These are phyloP conservation scores for Parasarocladium wereldwijsianum DNA, from an alignment of 2,329 filamentous ascomycete genomes.

Conservation along the genomic window DNA sequence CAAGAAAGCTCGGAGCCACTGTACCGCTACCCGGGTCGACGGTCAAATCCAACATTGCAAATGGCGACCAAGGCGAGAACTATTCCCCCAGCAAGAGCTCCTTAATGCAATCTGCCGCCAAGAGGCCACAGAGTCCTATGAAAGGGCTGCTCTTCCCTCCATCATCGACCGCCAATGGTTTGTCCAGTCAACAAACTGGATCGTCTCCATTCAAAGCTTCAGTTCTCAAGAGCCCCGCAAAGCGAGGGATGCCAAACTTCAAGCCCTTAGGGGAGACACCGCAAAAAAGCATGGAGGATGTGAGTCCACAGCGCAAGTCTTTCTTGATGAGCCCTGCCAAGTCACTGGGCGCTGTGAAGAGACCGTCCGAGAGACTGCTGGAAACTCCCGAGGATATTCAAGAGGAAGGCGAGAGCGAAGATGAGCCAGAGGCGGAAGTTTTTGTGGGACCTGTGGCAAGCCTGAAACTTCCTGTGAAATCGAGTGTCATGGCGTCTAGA, in stretches of 20 bases:
- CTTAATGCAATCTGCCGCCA: slow-evolving; percentile 34
- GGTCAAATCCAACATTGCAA: slow-evolving; percentile 12
- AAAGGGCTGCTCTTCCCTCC: slow-evolving; percentile 22
- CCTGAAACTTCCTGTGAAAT: slow-evolving; percentile 28
- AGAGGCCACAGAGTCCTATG: slow-evolving; percentile 30
- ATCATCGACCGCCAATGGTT: too few species aligned
- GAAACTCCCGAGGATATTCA: slow-evolving; percentile 4
- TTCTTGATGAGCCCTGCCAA: slow-evolving; percentile 8
- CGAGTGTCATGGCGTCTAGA: too few species aligned
- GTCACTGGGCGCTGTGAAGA: too few species aligned
- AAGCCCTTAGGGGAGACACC: slow-evolving; percentile 17
- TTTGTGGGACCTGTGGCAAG: slow-evolving; percentile 19
- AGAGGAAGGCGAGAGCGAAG: slow-evolving; percentile 7
- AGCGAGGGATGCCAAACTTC: slow-evolving; percentile 23
- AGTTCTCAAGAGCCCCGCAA: slow-evolving; percentile 37
- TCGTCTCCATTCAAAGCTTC: slow-evolving; percentile 29
- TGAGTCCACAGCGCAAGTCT: too few species aligned
- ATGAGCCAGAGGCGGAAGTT: slow-evolving; percentile 15
- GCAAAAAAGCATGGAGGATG: too few species aligned
- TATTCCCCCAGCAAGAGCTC: slow-evolving; percentile 22
- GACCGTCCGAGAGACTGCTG: slow-evolving; percentile 22
- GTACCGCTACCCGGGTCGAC: slow-evolving; percentile 18
- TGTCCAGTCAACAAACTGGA: slow-evolving; percentile 14
- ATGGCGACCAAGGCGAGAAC: slow-evolving; percentile 7
- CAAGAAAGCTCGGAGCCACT: slow-evolving; percentile 26